Base-by-base conservation (phyloP, 192 early-diverging fungal genomes). In the Glomus cerebriforme region DNA sequence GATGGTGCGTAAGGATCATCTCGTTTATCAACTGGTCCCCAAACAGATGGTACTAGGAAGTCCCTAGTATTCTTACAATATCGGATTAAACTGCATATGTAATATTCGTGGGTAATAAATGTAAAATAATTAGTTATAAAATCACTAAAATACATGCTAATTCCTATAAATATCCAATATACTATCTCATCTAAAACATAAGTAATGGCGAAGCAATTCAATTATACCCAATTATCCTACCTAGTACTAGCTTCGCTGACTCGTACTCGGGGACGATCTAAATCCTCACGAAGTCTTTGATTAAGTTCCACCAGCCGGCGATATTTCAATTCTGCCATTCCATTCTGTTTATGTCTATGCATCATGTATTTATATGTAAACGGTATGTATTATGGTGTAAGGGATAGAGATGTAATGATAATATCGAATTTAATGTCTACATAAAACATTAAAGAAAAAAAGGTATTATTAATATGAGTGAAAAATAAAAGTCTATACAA, bases 1-100 rank as follows among this genome's bases (percentile, higher is more conserved):
- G 58, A 63, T 60, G 74, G 74, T 39, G 74, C 82, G 73, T 83
- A 86, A 32, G 85, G 84, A 70, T 86, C 85, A 32, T 84, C 83
- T 32, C 77, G 75, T 59, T 81, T 82, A 47, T 86, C 85, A 27
- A 86, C 80, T 24, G 81, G 84, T 13, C 85, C 85, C 85, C 85
- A 86, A 22, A 86, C 82, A 34, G 85, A 85, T 26, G 85, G 85
- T 49, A 86, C 77, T 29, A 86, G 49, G 17, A 72, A 79, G 49
- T 86, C 85, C 59, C 80, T 80, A 54, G 77, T 86, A 15, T 59
- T 73, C 73, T 85, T 80, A 67, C 85, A 86, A 73, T 81, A 85
- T 58, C 65, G 19, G 27, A 84, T 86, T 45, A 86, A 58, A 49
- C 85, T 86, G 69, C 8, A 67, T 22, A 37, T 31, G 15, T 39